Conservation (phyloP, 2,329 filamentous ascomycete species). For the Corniculantispora saksenae region DNA sequence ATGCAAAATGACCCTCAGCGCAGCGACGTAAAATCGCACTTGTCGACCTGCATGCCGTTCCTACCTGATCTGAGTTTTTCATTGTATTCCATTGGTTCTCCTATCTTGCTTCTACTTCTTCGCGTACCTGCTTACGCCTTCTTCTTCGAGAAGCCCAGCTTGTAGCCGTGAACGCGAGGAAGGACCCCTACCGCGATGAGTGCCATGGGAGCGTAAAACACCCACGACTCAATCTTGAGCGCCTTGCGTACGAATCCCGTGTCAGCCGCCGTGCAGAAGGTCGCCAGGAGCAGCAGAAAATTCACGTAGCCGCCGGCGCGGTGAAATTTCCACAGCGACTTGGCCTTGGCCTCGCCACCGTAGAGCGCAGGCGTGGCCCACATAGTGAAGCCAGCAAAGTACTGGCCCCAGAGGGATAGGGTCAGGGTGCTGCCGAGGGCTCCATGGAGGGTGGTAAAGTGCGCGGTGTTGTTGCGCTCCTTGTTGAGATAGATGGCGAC, state of each 20-base stretch:
- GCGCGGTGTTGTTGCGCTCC: conserved; percentile 60
- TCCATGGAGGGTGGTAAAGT: conserved; percentile 81
- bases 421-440: conserved; percentile 69
- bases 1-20: neutral
- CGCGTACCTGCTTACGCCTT: neutral
- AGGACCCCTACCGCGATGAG: conserved; percentile 71
- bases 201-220: conserved; percentile 63
- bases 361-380: conserved; percentile 75
- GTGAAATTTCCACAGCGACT: conserved; percentile 88
- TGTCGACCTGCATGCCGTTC: too few species aligned
- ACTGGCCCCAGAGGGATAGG: conserved; percentile 66
- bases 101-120: too few species aligned
- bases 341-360: conserved; percentile 77
- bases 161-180: conserved; percentile 78
- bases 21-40: neutral
- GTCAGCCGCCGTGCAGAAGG: conserved; percentile 72
- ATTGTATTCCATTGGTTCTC: too few species aligned
- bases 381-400: conserved; percentile 77
- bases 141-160: conserved; percentile 59
- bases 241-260: conserved; percentile 73
- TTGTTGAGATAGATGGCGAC: conserved; percentile 85
- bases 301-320: conserved; percentile 74
- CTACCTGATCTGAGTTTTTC: too few species aligned
- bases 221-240: conserved; percentile 75
- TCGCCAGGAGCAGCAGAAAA: conserved; percentile 69